phyloP scores from a whole-genome alignment of 2,329 filamentous ascomycete species.

The Sordariomycetes sp. region DNA sequence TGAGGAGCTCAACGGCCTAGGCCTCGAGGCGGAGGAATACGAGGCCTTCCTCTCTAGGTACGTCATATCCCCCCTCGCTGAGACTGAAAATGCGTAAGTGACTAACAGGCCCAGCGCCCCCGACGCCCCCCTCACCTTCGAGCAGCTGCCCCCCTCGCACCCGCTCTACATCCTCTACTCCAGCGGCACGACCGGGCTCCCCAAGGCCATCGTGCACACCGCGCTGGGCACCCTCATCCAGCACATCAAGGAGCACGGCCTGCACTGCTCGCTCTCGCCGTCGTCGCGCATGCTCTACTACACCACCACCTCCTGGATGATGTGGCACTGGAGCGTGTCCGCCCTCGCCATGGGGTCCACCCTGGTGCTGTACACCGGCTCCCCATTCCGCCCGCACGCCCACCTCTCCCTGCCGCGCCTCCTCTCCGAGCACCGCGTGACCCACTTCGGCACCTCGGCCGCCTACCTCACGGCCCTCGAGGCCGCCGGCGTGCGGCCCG shows the following conservation, averaged over 20 bases:
- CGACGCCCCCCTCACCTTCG: conserved; percentile 48
- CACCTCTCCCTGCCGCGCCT: conserved; percentile 74
- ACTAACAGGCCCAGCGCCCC: conserved; percentile 17
- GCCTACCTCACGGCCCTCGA: conserved; percentile 90
- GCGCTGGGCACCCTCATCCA: conserved; percentile 83
- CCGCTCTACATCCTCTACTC: conserved; percentile 92
- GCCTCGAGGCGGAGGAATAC: conserved; percentile 32
- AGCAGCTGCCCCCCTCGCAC: conserved; percentile 72
- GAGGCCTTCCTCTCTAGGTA: conserved; percentile 25
- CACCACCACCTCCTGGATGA: conserved; percentile 97
- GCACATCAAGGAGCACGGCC: conserved; percentile 90
- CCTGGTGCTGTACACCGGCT: conserved; percentile 83
- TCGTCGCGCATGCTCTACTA: conserved; percentile 79
- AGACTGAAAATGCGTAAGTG: neutral
- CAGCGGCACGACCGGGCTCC: conserved; percentile 75
- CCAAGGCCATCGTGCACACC: conserved; percentile 92
- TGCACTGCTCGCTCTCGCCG: conserved; percentile 72
- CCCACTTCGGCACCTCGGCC: conserved; percentile 89
- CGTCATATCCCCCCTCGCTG: neutral
- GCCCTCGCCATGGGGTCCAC: conserved; percentile 75
- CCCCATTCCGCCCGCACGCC: conserved; percentile 71
- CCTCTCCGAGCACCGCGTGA: conserved; percentile 71
- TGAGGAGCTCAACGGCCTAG: conserved; percentile 25
- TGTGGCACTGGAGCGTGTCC: conserved; percentile 97
- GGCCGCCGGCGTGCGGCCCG: conserved; percentile 56